Base-by-base conservation (phyloP, 2,329 filamentous ascomycete genomes). In the Plenodomus tracheiphilus region DNA sequence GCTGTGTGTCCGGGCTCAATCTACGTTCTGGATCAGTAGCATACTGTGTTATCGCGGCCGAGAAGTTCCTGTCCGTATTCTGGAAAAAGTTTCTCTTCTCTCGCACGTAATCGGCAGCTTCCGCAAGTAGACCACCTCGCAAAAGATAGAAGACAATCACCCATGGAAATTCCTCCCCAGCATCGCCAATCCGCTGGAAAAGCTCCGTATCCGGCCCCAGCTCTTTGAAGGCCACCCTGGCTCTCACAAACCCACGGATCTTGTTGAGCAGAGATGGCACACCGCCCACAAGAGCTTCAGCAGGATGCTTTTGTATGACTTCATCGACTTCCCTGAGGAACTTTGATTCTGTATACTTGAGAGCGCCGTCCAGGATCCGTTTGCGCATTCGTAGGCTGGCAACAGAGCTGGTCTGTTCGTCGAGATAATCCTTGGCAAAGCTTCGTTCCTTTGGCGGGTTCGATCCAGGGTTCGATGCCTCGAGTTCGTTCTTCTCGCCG, bases 121-220 rank as follows among this genome's bases (percentile, higher is more conserved):
- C 93, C 15, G 82, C 81, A 43, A 94, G 81, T 58, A 96, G 86
- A 41, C 94, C 94, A 53, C 88, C 88, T 39, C 94, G 85, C 19
- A 99, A 77, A 35, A 97, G 82, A 73, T 91, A 97, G 76, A 95
- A 99, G 38, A 99, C 85, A 41, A 97, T 81, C 37, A 92, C 91
- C 94, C 94, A 99, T 56, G 92, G 88, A 65, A 88, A 94, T 69
- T 96, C 92, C 43, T 88, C 85, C 36, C 85, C 72, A 13, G 67
- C 54, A 19, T 67, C 67, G 22, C 74, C 85, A 40, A 92, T 81
- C 70, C 86, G 84, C 71, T 96, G 90, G 39, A 97, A 79, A 57
- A 93, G 85, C 4, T 86, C 84, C 53, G 87, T 89, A 66, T 96
- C 89, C 2, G 87, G 85, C 2, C 88, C 89, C 37, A 97, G 81